Evolutionary conservation across 768 basidiomycete genomes (phyloP).

Genomic region (Calvatia gigantea): DNA sequence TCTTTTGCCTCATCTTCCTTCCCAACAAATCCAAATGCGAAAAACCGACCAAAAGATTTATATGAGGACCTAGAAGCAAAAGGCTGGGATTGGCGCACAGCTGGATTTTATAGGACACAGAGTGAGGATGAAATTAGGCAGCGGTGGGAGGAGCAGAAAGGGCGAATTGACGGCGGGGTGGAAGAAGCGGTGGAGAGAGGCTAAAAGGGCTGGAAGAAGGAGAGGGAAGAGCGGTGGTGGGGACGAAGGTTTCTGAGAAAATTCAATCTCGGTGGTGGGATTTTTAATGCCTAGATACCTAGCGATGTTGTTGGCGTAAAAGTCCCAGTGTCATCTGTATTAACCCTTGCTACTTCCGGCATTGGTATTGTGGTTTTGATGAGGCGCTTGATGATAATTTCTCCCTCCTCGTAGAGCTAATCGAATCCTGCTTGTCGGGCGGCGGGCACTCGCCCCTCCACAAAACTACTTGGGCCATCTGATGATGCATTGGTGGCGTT

Average conservation of each 20-base stretch:
- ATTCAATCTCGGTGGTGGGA: no score
- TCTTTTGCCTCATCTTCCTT: not conserved
- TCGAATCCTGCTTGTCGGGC: no score
- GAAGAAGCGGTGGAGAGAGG: constrained; percentile 77
- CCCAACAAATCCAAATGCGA: constrained; percentile 13
- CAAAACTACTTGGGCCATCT: no score
- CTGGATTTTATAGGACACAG: constrained; percentile 47
- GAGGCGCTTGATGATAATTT: no score
- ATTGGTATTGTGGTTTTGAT: no score
- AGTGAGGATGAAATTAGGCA: constrained; percentile 59
- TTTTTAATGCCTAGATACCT: no score
- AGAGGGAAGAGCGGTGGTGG: constrained; percentile 41
- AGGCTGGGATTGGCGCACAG: constrained; percentile 44
- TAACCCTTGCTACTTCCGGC: no score
- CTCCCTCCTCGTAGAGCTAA: no score
- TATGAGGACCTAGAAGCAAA: constrained; percentile 46
- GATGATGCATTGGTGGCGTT: no score
- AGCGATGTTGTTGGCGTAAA: no score
- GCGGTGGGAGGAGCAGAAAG: constrained; percentile 69
- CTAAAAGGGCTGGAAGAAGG: constrained; percentile 58
- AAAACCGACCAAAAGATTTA: constrained; percentile 40
- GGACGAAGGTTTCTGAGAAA: constrained; percentile 16
- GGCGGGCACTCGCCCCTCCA: no score
- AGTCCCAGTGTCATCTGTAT: no score
- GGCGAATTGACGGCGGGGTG: constrained; percentile 69